Evolutionary conservation across 768 basidiomycete species (phyloP), one percentile per base, ranked within the genome.

Genomic region (Royoungia palumana): DNA sequence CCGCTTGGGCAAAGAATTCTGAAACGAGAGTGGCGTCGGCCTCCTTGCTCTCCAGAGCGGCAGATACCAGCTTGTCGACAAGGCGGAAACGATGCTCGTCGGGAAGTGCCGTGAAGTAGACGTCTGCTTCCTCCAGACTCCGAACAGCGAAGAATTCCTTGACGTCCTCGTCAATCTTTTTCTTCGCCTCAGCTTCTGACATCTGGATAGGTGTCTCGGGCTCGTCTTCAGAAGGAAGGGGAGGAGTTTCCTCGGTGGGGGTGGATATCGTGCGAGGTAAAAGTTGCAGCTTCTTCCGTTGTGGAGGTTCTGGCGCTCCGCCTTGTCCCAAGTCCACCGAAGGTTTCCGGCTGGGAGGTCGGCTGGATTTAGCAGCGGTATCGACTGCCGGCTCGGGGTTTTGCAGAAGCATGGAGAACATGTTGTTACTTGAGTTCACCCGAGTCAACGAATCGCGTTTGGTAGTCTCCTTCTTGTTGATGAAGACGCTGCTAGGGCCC

Each of bases 141-240:
- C 89, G 86, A 58, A 90, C 82, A 55, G 75, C 80, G 68, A 86
- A 93, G 74, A 92, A 88, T 73, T 97, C 92, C 69, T 89, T 91
- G 47, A 74, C 71, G 57, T 94, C 89, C 58, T 92, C 85, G 13
- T 73, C 76, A 58, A 95, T 85, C 75, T 86, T 89, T 65, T 81
- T 80, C 68, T 78, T 75, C 32, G 83, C 87, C 16, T 82, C 81
- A 2, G 70, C 80, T 57, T 83, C 84, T 0, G 80, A 73, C 79
- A 93, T 84, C 44, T 75, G 72, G 8, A 60, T 65, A 12, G 53
- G 40, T 14, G 59, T 68, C 9, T 79, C 80, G 16, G 74, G 73
- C 35, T 80, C 82, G 4, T 75, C 74, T 35, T 77, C 76, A 37
- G 74, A 72, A 35, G 67, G 72, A 38, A 75, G 76, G 27, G 75